These are phyloP conservation scores for Bullera alba DNA, from an alignment of 768 basidiomycete species.

Conservation along the genomic window DNA sequence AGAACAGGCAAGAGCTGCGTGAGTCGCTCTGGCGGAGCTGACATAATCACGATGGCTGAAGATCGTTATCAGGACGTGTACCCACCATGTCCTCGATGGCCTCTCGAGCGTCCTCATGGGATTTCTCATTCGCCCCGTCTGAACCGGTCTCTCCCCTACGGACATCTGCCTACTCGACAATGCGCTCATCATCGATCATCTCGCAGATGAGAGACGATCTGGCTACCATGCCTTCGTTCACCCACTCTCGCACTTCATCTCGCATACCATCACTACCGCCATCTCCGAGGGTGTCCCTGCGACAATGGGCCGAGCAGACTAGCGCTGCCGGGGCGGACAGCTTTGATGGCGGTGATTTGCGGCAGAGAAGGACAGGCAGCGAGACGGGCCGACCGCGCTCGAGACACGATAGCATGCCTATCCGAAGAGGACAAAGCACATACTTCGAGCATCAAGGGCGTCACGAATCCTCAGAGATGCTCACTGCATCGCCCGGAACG, in stretches of 20 bases:
- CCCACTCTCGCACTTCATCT: constrained; percentile 16
- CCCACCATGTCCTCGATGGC: constrained; percentile 21
- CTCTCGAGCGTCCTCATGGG: constrained; percentile 23
- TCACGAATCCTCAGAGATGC: neutral
- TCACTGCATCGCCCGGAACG: neutral
- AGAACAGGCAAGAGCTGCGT: constrained; percentile 33
- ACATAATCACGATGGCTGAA: neutral
- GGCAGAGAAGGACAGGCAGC: constrained; percentile 8
- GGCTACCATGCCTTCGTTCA: constrained; percentile 10
- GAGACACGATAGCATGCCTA: neutral
- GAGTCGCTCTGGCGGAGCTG: neutral
- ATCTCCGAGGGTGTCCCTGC: constrained; percentile 16
- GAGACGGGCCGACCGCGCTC: constrained; percentile 6
- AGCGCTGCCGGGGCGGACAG: neutral
- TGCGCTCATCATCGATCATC: constrained; percentile 7
- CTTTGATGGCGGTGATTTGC: neutral
- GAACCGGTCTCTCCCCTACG: too few relatives aligned
- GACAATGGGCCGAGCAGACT: constrained; percentile 17
- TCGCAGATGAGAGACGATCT: neutral
- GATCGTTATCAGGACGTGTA: constrained; percentile 11
- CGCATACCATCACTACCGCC: constrained; percentile 9
- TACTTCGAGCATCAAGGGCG: constrained; percentile 8
- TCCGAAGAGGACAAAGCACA: constrained; percentile 12
- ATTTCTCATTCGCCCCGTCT: constrained; percentile 14
- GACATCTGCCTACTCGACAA: too few relatives aligned